Percentiles rank a stretch among this genome's conserved stretches.
Evolutionary conservation across 176 grass and related monocot species (phyloP).

Genomic region (Triticum urartu): DNA sequence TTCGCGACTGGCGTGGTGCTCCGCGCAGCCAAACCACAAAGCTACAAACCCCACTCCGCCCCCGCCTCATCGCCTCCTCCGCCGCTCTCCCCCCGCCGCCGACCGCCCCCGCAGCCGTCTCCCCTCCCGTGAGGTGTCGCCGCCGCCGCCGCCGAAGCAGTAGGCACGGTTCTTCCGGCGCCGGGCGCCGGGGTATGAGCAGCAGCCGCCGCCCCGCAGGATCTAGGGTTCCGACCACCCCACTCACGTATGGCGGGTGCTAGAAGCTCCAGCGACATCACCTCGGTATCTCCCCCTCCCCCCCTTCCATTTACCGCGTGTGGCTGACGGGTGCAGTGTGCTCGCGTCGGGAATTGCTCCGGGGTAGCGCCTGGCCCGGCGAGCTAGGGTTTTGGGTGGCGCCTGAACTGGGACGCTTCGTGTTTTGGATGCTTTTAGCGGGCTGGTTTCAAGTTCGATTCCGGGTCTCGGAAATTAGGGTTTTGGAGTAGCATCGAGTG

Average conservation of each 20-base stretch:
- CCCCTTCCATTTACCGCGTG: neutral
- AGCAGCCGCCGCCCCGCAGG: conserved; percentile 64
- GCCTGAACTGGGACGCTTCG: conserved; percentile 4
- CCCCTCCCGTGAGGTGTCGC: neutral
- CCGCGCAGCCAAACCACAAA: conserved; percentile 30
- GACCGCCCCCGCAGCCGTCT: neutral
- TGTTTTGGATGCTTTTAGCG: neutral
- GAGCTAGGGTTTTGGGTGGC: conserved; percentile 30
- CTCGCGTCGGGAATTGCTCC: neutral
- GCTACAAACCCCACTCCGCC: conserved; percentile 21
- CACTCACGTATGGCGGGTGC: conserved; percentile 97
- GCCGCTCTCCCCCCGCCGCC: conserved; percentile 15
- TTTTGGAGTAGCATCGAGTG: conserved; percentile 14
- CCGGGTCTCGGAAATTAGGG: conserved; percentile 34
- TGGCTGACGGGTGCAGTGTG: neutral
- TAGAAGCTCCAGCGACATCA: conserved; percentile 72
- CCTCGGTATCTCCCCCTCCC: conserved; percentile 46
- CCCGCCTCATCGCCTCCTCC: neutral
- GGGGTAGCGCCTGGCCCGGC: neutral
- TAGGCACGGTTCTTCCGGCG: conserved; percentile 60
- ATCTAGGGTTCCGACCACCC: conserved; percentile 88
- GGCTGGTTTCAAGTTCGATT: neutral
- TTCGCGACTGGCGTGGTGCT: conserved; percentile 28
- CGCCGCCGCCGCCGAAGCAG: conserved; percentile 7
- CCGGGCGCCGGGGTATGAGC: conserved; percentile 68